These are phyloP conservation scores for Malassezia yamatoensis DNA, from an alignment of 1,284 basidiomycete genomes.

Conservation along the genomic window DNA sequence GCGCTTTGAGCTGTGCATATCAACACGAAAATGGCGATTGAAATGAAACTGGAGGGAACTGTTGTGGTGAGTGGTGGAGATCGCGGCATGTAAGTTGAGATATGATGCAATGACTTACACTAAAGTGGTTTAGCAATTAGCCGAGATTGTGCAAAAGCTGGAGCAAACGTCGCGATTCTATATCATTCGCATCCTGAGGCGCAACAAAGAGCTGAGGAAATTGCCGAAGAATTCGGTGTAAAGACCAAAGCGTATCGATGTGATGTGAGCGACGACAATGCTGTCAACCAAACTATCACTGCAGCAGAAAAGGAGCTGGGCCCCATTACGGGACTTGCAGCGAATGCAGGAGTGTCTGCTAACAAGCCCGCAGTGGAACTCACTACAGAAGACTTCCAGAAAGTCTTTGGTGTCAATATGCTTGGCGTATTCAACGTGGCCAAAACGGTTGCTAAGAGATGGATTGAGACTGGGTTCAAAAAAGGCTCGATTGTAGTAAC, in stretches of 20 bases:
- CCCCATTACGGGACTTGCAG: slow-evolving; percentile 40
- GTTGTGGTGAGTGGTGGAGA: slow-evolving; percentile 54
- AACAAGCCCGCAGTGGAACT: slow-evolving; percentile 48
- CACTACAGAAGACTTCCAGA: slow-evolving; percentile 42
- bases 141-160: slow-evolving; percentile 40
- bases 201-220: slow-evolving; percentile 34
- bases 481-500: slow-evolving; percentile 47
- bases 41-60: slow-evolving; percentile 30
- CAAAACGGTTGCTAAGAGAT: slow-evolving; percentile 44
- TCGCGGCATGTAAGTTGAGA: slow-evolving; percentile 30
- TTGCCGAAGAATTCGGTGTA: slow-evolving; percentile 42
- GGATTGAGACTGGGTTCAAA: slow-evolving; percentile 44
- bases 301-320: slow-evolving; percentile 40
- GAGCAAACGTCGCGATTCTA: slow-evolving; percentile 46
- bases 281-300: slow-evolving; percentile 41
- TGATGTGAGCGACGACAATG: slow-evolving; percentile 41
- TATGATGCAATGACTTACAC: background rate
- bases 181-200: slow-evolving; percentile 47
- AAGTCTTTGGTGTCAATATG: slow-evolving; percentile 47
- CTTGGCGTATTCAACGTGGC: slow-evolving; percentile 48
- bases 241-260: slow-evolving; percentile 48
- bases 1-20: too few species aligned
- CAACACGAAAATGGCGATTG: slow-evolving; percentile 16
- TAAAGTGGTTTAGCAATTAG: slow-evolving; percentile 41
- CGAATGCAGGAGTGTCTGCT: slow-evolving; percentile 44